Evolutionary conservation across 805 yeast species (phyloP).

Genomic region (Candida endomychidarum): DNA sequence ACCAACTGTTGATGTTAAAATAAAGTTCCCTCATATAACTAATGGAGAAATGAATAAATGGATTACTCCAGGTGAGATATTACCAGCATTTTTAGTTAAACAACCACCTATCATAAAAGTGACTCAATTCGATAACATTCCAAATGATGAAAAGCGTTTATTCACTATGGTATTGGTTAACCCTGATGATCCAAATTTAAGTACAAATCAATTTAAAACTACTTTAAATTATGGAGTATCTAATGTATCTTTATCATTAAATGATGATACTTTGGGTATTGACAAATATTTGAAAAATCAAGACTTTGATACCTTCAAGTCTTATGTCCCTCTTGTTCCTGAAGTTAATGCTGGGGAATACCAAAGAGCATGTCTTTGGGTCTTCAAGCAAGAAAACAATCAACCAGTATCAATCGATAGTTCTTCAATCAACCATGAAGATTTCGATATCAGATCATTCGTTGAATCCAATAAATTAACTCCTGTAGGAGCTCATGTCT

Average conservation of each 20-base stretch:
- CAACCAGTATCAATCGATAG: constrained; percentile 17
- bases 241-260: constrained; percentile 60
- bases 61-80: constrained; percentile 74
- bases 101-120: constrained; percentile 77
- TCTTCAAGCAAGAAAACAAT: constrained; percentile 63
- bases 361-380: constrained; percentile 89
- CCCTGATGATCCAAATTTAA: constrained; percentile 86
- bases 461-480: constrained; percentile 52
- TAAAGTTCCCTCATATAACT: constrained; percentile 70
- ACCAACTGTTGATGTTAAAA: constrained; percentile 72
- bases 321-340: constrained; percentile 81
- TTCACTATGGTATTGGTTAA: constrained; percentile 83
- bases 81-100: constrained; percentile 72
- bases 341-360: constrained; percentile 76
- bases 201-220: constrained; percentile 65
- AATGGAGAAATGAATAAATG: constrained; percentile 57
- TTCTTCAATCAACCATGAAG: background rate
- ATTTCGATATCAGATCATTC: constrained; percentile 73
- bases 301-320: constrained; percentile 42
- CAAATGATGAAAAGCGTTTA: constrained; percentile 38
- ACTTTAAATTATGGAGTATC: constrained; percentile 75
- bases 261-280: constrained; percentile 55
- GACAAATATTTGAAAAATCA: constrained; percentile 28
- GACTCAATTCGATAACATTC: constrained; percentile 60
- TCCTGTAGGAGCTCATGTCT: constrained; percentile 90